Base-by-base conservation (phyloP, 305 asterid species). In the Fraxinus dipetala region DNA sequence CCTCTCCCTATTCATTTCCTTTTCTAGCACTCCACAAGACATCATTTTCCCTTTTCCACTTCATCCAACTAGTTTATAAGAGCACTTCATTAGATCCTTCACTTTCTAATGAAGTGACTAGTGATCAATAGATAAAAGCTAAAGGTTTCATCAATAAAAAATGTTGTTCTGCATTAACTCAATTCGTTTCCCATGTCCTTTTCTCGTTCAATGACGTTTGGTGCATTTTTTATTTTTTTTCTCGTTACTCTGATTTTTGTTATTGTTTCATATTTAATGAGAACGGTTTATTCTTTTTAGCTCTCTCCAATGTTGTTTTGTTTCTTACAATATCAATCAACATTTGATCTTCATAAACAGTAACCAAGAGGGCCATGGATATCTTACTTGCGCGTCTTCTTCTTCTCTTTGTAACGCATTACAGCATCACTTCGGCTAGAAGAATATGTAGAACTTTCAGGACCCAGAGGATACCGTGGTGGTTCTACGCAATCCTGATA, bases 331-430 rank as follows among this genome's bases (percentile, higher is more conserved):
- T 26, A 9, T 65, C 72, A 65, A 26, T 26, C 31, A 24, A 65
- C 63, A 54, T 54, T 54, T n/a, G 63, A 6, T 61, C 28, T 61
- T 61, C 5, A 30, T 61, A 9, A 18, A 61, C 13, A 61, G 13
- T 61, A 75, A 83, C 32, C 11, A 14, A 38, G 77, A 61, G 43
- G 69, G 45, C 43, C 74, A 28, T 56, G 78, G 79, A 69, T 75
- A 76, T 30, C 59, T 90, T 89, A 95, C 99, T 89, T 90, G 48
- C 98, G 92, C 0, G 89, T 83, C 88, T 95, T 95, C 89, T 94
- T 95, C 92, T 95, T 95, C 89, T 94, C 98, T 87, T 85, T 93
- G 89, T 95, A 95, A 77, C 99, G 97, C 90, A 88, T 87, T 6
- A 36, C 43, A 36, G 43, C 43, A 36, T 36, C 43, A 36, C 43